These are phyloP conservation scores for Kitagawia praeruptora DNA, from an alignment of 129 eudicot species.

Conservation along the genomic window DNA sequence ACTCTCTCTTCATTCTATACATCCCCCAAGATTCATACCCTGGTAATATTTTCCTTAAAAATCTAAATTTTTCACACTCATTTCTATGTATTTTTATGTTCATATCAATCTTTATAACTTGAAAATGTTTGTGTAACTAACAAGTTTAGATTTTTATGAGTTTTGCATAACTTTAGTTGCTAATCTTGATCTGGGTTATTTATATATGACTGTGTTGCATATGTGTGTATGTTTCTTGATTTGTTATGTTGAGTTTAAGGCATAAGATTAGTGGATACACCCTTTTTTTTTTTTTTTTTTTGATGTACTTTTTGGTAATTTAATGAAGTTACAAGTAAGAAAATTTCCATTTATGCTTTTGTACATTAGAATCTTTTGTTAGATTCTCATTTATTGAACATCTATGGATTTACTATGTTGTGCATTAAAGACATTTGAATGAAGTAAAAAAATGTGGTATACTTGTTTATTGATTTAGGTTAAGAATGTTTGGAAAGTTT, in stretches of 20 bases:
- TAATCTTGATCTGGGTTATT: constrained; percentile 2
- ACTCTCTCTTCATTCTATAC: not conserved
- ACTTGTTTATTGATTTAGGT: not conserved
- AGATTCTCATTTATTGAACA: not conserved
- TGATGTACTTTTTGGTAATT: not conserved
- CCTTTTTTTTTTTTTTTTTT: not conserved
- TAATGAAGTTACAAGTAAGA: not conserved
- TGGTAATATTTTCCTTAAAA: not conserved
- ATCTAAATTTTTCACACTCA: not conserved
- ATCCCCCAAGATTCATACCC: not conserved
- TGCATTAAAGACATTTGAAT: not conserved
- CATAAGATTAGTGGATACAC: not conserved
- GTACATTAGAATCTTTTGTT: not conserved
- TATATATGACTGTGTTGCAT: not conserved
- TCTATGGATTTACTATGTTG: not conserved
- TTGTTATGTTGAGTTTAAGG: not conserved
- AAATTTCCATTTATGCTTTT: not conserved
- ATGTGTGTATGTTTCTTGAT: not conserved
- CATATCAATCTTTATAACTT: not conserved
- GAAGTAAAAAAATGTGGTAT: not conserved
- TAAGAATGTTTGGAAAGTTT: not conserved
- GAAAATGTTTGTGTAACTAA: not conserved
- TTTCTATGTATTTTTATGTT: not conserved
- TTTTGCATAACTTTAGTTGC: not conserved
- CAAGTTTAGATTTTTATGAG: not conserved